Evolutionary conservation across 2,329 filamentous ascomycete genomes (phyloP).

Genomic region (Blastomyces parvus): DNA sequence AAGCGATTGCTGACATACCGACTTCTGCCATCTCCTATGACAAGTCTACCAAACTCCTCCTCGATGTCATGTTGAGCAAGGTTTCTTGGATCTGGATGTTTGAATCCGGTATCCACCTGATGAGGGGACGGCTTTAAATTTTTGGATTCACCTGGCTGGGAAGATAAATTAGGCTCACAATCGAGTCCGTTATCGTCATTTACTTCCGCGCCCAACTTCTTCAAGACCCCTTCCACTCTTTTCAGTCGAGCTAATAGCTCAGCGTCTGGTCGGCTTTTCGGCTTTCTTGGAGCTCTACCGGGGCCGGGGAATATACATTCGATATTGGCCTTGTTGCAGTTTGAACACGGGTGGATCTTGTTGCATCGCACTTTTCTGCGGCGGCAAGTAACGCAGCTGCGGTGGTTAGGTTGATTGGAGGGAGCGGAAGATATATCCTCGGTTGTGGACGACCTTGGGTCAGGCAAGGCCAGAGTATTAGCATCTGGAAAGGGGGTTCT

Average conservation of each 20-base stretch:
- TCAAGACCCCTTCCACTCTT: conserved; percentile 52
- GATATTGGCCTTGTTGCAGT: conserved; percentile 42
- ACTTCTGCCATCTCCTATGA: conserved; percentile 51
- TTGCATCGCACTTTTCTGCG: conserved; percentile 42
- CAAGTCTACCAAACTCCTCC: conserved; percentile 47
- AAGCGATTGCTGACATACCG: conserved; percentile 54
- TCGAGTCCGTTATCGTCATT: conserved; percentile 20
- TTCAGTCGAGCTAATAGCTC: conserved; percentile 50
- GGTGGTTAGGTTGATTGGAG: conserved; percentile 25
- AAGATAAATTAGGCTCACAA: not conserved
- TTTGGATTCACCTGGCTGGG: not conserved
- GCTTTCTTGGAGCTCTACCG: conserved; percentile 50
- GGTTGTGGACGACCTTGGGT: conserved; percentile 17
- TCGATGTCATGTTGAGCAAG: conserved; percentile 23
- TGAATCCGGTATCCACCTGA: conserved; percentile 5
- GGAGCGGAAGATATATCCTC: conserved; percentile 18
- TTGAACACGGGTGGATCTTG: conserved; percentile 40
- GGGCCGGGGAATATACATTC: conserved; percentile 56
- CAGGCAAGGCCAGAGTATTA: not conserved
- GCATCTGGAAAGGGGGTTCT: not conserved
- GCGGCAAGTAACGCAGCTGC: conserved; percentile 41
- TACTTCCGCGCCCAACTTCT: conserved; percentile 45
- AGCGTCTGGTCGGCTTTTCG: conserved; percentile 49
- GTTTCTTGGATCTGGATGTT: conserved; percentile 11
- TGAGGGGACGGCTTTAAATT: not conserved